phyloP scores from a whole-genome alignment of 129 eudicot genomes.

The Saposhnikovia divaricata region DNA sequence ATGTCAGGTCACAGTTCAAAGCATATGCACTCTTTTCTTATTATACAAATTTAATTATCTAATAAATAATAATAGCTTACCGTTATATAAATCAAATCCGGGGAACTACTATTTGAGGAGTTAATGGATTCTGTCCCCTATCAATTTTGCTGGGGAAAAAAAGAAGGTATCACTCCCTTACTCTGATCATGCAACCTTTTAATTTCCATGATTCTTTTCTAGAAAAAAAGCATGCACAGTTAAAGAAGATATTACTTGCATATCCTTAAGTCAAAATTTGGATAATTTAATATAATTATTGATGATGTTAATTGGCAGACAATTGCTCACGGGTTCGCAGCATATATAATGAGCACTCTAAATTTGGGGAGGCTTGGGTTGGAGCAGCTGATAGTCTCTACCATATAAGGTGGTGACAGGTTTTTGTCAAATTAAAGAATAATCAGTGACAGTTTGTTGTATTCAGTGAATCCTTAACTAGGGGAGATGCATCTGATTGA shows the following conservation, averaged over 20 bases:
- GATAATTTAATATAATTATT: background rate
- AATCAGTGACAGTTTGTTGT: too few relatives aligned
- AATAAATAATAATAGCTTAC: background rate
- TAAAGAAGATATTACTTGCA: background rate
- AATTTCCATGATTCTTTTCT: background rate
- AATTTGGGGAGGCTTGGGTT: too few relatives aligned
- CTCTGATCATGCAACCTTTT: background rate
- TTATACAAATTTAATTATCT: background rate
- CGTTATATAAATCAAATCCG: slow-evolving; percentile 29
- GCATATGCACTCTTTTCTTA: background rate
- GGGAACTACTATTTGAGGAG: slow-evolving; percentile 57
- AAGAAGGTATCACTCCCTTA: slow-evolving; percentile 23
- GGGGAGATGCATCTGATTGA: too few relatives aligned
- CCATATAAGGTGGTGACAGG: too few relatives aligned
- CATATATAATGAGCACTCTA: too few relatives aligned
- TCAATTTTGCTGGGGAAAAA: slow-evolving; percentile 55
- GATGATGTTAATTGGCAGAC: background rate
- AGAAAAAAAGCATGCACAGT: background rate
- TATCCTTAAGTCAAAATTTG: background rate
- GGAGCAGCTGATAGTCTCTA: too few relatives aligned
- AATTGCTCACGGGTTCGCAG: too few relatives aligned
- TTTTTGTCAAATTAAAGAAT: too few relatives aligned
- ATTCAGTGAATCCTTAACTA: too few relatives aligned
- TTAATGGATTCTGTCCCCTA: slow-evolving; percentile 50
- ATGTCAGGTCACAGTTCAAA: slow-evolving; percentile 49